A percentile compares a stretch with the other conserved stretches of the same genome.
These are phyloP conservation scores for Patellifolia procumbens DNA, from an alignment of 179 eudicot genomes.

Conservation along the genomic window DNA sequence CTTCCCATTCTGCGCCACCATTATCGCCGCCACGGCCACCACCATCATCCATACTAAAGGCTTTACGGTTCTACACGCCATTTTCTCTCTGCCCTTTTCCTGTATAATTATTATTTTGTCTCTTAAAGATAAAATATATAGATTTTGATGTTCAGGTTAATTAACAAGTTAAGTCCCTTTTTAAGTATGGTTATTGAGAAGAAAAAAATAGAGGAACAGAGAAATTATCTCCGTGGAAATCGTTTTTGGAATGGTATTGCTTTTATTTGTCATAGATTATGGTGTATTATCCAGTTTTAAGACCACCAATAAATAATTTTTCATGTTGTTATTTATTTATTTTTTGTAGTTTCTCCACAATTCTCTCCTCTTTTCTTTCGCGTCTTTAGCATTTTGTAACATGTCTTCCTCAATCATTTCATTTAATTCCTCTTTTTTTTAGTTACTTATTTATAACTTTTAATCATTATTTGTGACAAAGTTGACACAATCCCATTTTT, in stretches of 20 bases:
- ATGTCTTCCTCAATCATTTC: not conserved
- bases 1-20: conserved; percentile 19
- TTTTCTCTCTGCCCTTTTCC: conserved; percentile 10
- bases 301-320: not conserved
- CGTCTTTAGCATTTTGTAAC: not conserved
- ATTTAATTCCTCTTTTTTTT: too few relatives aligned
- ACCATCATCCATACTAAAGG: conserved; percentile 24
- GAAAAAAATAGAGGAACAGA: conserved; percentile 18
- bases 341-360: not conserved
- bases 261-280: not conserved
- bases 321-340: not conserved
- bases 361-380: not conserved
- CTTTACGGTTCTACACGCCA: conserved; percentile 19
- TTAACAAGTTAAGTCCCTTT: not conserved
- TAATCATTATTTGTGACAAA: too few relatives aligned
- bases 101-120: not conserved
- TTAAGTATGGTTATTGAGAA: not conserved
- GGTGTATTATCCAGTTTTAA: not conserved
- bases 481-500: too few relatives aligned
- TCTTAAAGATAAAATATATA: not conserved
- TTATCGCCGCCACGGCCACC: conserved; percentile 27
- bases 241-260: not conserved
- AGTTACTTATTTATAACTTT: not conserved
- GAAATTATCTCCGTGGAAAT: conserved; percentile 17
- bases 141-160: not conserved